These are phyloP conservation scores for Actinomortierella wolfii DNA, from an alignment of 371 early-diverging fungal genomes.

Conservation along the genomic window DNA sequence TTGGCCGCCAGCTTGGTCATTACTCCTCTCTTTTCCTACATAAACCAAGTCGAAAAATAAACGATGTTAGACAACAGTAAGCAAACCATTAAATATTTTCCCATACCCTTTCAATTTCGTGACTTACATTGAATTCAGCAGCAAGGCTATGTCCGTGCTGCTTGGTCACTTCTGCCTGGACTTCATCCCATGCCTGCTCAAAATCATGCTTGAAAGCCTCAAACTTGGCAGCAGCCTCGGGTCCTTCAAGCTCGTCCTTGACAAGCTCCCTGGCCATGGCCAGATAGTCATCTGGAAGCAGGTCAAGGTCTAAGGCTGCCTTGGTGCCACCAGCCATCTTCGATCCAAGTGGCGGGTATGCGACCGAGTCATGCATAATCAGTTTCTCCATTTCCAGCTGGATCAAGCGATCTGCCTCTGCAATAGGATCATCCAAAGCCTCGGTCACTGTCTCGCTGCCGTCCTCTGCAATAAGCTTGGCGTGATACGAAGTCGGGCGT, in stretches of 20 bases:
- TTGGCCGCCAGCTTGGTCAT: slow-evolving; percentile 81
- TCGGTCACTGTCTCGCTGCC: slow-evolving; percentile 33
- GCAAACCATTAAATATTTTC: not conserved
- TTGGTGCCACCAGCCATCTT: slow-evolving; percentile 57
- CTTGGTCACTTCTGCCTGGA: slow-evolving; percentile 25
- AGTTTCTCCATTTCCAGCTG: slow-evolving; percentile 40
- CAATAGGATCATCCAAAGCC: slow-evolving; percentile 14
- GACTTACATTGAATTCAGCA: slow-evolving; percentile 32
- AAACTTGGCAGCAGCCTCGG: slow-evolving; percentile 45
- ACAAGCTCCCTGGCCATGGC: slow-evolving; percentile 37
- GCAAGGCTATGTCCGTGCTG: slow-evolving; percentile 27
- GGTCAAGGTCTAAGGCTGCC: slow-evolving; percentile 42
- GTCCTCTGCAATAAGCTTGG: slow-evolving; percentile 6
- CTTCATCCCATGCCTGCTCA: slow-evolving; percentile 39
- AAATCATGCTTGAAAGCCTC: slow-evolving; percentile 42
- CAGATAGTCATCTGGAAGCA: slow-evolving; percentile 58
- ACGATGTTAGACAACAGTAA: not conserved
- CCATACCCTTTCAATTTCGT: not conserved
- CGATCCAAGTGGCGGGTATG: slow-evolving; percentile 69
- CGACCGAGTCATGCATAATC: slow-evolving; percentile 73
- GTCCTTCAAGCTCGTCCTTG: slow-evolving; percentile 30
- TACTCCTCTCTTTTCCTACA: slow-evolving; percentile 62
- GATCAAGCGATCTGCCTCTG: slow-evolving; percentile 36
- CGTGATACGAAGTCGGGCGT: slow-evolving; percentile 59
- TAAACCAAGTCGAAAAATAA: not conserved